Percentiles rank a stretch among this genome's conserved stretches.
Conservation (phyloP, 2,329 filamentous ascomycete species). For the Diplodia seriata region DNA sequence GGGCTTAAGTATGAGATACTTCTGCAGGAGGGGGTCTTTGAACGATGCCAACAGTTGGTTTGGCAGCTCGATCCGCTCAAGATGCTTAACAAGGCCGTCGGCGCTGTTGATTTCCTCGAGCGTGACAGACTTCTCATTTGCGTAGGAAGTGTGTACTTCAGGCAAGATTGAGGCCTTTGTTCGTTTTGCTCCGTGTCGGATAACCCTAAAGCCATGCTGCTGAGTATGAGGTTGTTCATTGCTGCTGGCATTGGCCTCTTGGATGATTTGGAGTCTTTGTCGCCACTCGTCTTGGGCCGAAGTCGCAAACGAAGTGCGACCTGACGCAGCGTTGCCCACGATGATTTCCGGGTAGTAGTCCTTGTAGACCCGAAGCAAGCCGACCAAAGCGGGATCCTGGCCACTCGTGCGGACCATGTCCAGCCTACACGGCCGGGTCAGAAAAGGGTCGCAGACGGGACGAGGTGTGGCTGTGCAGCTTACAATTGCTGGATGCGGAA, state of each 20-base stretch:
- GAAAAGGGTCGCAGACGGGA: background rate
- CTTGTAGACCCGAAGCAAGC: constrained; percentile 81
- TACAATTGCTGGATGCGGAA: constrained; percentile 78
- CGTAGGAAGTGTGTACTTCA: constrained; percentile 74
- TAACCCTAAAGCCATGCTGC: constrained; percentile 68
- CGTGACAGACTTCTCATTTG: constrained; percentile 54
- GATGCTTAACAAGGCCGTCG: constrained; percentile 70
- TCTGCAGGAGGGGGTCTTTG: constrained; percentile 78
- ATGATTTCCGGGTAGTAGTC: constrained; percentile 92
- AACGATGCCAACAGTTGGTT: constrained; percentile 82
- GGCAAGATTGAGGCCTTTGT: constrained; percentile 63
- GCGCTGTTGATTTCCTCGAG: constrained; percentile 80
- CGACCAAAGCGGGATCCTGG: constrained; percentile 76
- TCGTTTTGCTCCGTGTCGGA: constrained; percentile 59
- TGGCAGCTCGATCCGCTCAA: constrained; percentile 81
- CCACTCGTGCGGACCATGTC: constrained; percentile 56
- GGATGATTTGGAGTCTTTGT: constrained; percentile 70
- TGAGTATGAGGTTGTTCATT: constrained; percentile 48
- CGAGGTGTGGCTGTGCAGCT: constrained; percentile 27
- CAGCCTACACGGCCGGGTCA: constrained; percentile 45
- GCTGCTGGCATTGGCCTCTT: constrained; percentile 60
- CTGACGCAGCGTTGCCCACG: constrained; percentile 68
- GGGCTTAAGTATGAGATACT: constrained; percentile 66
- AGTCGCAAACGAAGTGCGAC: constrained; percentile 48
- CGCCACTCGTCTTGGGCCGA: constrained; percentile 80